Conservation (phyloP, 768 basidiomycete genomes). For the Tylopilus intermedius region DNA sequence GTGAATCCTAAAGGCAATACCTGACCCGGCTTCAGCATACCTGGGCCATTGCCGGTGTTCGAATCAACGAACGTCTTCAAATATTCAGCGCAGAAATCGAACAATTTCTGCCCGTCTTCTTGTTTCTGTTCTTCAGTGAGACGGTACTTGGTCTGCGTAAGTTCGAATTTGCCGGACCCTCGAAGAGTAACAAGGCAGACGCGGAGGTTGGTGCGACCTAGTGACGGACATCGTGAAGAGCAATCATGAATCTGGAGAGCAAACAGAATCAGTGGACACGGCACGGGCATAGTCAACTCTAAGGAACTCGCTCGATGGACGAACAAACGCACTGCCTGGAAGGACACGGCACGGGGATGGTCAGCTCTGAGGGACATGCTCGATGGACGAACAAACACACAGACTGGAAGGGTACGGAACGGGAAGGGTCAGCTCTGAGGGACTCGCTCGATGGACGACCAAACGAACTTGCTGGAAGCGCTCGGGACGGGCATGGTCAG, state of each 20-base stretch:
- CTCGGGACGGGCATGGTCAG: too few relatives aligned
- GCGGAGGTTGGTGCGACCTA: constrained; percentile 94
- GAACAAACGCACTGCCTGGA: too few relatives aligned
- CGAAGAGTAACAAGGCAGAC: constrained; percentile 92
- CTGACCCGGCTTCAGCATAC: constrained; percentile 47
- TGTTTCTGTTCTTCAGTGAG: constrained; percentile 98
- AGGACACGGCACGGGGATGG: too few relatives aligned
- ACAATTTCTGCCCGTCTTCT: constrained; percentile 89
- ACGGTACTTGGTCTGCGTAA: constrained; percentile 96
- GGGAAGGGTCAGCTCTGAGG: too few relatives aligned
- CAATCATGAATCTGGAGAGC: background rate
- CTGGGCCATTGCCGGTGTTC: constrained; percentile 51
- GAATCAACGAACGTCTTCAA: constrained; percentile 83
- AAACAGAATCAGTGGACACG: background rate
- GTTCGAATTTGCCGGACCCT: constrained; percentile 94
- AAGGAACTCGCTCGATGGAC: too few relatives aligned
- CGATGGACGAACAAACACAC: too few relatives aligned
- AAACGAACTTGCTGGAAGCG: too few relatives aligned
- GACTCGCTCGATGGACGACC: too few relatives aligned
- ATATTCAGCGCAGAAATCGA: constrained; percentile 97
- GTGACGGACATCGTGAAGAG: background rate
- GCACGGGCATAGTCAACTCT: too few relatives aligned
- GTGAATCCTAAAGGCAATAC: constrained; percentile 88
- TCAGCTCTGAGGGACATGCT: too few relatives aligned
- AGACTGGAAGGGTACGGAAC: too few relatives aligned